Percentiles rank a stretch among this genome's conserved stretches.
phyloP scores from a whole-genome alignment of 2,329 filamentous ascomycete species.

The Scortechinia acanthostroma region DNA sequence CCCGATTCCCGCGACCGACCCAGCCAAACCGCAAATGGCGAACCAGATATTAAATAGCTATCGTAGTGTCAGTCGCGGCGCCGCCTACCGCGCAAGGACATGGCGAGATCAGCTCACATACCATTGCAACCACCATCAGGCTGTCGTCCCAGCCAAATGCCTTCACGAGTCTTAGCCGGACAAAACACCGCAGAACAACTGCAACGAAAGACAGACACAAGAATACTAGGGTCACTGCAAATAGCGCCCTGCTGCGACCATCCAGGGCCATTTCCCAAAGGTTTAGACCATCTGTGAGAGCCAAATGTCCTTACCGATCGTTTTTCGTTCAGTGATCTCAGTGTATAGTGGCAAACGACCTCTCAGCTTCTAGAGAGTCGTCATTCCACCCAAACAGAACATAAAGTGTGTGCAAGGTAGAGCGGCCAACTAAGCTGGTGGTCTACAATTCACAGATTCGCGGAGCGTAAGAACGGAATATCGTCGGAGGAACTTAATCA shows the following conservation, averaged over 20 bases:
- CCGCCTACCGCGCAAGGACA: neutral
- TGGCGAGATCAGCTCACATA: neutral
- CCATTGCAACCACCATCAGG: neutral
- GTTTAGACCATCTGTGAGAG: no score
- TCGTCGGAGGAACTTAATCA: no score
- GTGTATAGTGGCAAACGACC: no score
- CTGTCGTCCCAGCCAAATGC: neutral
- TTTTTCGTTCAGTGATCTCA: no score
- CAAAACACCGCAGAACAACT: neutral
- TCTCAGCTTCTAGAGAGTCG: no score
- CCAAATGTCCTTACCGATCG: no score
- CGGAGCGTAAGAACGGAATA: no score
- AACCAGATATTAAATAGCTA: neutral
- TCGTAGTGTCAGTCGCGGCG: neutral
- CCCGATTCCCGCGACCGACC: neutral
- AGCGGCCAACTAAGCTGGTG: no score
- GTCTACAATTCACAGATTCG: no score
- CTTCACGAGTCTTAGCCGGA: neutral
- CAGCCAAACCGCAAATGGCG: neutral
- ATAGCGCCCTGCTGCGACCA: neutral
- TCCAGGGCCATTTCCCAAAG: neutral
- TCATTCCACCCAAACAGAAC: no score
- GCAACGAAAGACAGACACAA: neutral
- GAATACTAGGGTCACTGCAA: neutral
- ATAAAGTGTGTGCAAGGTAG: no score